These are phyloP conservation scores for Opeltia flavorubescens DNA, from an alignment of 495 filamentous ascomycete species.

Conservation along the genomic window DNA sequence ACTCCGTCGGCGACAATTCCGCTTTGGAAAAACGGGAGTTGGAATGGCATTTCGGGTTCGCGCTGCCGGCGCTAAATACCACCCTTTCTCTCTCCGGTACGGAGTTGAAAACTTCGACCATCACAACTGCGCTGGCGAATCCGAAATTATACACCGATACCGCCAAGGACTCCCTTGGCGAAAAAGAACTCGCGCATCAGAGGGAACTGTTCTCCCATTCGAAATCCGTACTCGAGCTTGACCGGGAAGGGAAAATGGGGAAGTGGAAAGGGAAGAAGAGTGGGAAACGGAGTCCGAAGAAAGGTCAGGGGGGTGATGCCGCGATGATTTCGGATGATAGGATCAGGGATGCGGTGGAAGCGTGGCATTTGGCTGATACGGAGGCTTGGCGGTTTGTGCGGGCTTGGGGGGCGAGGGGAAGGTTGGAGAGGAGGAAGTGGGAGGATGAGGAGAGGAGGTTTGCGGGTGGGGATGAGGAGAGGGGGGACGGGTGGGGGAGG, in stretches of 20 bases:
- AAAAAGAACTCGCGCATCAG: constrained; percentile 1
- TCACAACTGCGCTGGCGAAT: neutral
- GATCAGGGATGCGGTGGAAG: constrained; percentile 56
- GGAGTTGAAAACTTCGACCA: neutral
- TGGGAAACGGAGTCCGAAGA: constrained; percentile 15
- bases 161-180: constrained; percentile 1
- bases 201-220: constrained; percentile 17
- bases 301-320: constrained; percentile 15
- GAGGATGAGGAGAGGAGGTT: constrained; percentile 56
- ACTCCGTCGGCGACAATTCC: constrained; percentile 49
- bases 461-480: constrained; percentile 28
- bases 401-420: constrained; percentile 48
- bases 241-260: neutral
- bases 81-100: constrained; percentile 10
- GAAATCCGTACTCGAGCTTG: constrained; percentile 22
- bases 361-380: constrained; percentile 86
- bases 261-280: neutral
- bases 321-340: constrained; percentile 13
- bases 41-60: constrained; percentile 85
- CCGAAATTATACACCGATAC: neutral
- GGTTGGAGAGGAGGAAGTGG: constrained; percentile 51
- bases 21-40: constrained; percentile 38
- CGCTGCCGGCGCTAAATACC: constrained; percentile 35
- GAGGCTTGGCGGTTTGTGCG: constrained; percentile 87
- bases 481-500: constrained; percentile 4